Base-by-base conservation (phyloP, 2,329 filamentous ascomycete genomes). In the Aspergillus caelatus region DNA sequence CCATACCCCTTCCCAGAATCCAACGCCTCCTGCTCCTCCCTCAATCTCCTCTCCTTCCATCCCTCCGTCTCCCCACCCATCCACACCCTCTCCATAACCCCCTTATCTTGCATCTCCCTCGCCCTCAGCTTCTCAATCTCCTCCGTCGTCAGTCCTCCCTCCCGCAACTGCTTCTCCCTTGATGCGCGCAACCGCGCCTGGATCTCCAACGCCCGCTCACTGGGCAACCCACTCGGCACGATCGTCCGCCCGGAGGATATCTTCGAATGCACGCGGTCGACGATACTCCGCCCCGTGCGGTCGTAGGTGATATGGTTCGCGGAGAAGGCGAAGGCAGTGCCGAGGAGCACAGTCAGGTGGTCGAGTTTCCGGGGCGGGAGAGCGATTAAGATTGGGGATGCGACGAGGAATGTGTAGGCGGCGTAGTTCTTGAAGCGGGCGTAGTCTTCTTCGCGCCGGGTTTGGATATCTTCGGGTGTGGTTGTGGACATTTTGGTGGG, bases 1-100 rank as follows among this genome's bases (percentile, higher is more conserved):
- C 78, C 74, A 72, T 82, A 82, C 2, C 79, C 78, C 65, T 79
- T 81, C 46, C 80, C 77, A 61, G 79, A 74, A 57, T 73, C 71
- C 62, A 82, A 65, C 39, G 79, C 79, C 71, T 80, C 73, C 72
- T 77, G 74, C 67, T 81, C 80, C 68, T 82, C 79, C 46, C 70
- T 64, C 55, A 80, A 60, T 59, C 80, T 68, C 61, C 70, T 74
- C 67, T 80, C 77, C 70, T 78, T 80, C 80, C 80, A 82, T 67
- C 77, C 79, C 59, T 77, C 76, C 23, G 68, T 69, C 73, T 81
- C 79, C 21, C 72, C 72, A 32, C 78, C 80, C 74, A 82, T 80
- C 71, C 75, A 77, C 45, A 82, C 58, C 67, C 72, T 67, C 66
- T 74, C 65, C 59, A 69, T 61, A 19, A 75, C 62, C 7, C 74